Conservation (phyloP, 2,329 filamentous ascomycete species). For the Tolypocladium ovalisporum region DNA sequence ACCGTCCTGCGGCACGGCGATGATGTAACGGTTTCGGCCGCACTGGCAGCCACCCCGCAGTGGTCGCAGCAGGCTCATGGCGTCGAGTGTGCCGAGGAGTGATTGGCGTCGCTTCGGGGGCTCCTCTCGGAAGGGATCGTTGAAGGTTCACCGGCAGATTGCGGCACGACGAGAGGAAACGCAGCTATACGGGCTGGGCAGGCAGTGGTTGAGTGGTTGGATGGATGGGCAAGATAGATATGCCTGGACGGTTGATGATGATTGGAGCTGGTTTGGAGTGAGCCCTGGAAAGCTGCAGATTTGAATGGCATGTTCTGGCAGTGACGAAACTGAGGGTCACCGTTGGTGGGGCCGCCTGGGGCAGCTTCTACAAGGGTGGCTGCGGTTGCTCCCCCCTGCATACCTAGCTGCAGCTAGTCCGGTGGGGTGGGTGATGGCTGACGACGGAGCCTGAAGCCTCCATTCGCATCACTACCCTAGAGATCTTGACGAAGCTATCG, state of each 20-base stretch:
- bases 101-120: neutral
- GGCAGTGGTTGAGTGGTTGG: neutral
- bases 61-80: constrained; percentile 37
- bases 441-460: too few relatives aligned
- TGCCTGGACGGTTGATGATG: too few relatives aligned
- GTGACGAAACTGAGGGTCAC: neutral
- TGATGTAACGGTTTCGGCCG: constrained; percentile 72
- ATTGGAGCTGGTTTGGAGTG: neutral
- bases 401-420: neutral
- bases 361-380: neutral
- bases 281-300: neutral
- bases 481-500: too few relatives aligned
- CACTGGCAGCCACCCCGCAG: constrained; percentile 75
- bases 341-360: neutral
- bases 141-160: neutral
- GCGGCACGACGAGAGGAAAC: neutral
- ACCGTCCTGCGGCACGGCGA: constrained; percentile 53
- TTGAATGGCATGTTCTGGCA: neutral
- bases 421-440: too few relatives aligned
- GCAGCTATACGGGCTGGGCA: neutral
- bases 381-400: neutral
- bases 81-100: neutral
- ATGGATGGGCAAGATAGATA: too few relatives aligned
- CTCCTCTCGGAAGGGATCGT: neutral
- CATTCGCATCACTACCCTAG: too few relatives aligned